Evolutionary conservation across 75 land plant genomes (phyloP).

Genomic region (Adiantum capillusveneris): DNA sequence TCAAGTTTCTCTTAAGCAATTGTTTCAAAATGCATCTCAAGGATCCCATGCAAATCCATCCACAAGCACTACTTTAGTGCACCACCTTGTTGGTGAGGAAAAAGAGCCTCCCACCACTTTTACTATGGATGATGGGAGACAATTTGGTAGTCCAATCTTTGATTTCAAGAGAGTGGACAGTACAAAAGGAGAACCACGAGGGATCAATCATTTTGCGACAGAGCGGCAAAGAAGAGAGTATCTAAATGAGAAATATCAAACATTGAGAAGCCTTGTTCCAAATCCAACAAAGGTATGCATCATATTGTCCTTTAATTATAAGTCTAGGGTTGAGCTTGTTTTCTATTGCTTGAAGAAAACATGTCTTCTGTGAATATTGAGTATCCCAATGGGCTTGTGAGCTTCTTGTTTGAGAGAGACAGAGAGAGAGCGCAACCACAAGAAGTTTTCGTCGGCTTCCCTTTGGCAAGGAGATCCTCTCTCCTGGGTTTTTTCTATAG

Average conservation of each 20-base stretch:
- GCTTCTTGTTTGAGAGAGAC: too few relatives aligned
- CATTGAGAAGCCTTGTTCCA: constrained; percentile 43
- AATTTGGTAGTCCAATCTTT: constrained; percentile 19
- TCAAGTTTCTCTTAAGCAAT: not conserved
- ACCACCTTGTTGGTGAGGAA: not conserved
- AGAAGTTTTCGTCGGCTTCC: too few relatives aligned
- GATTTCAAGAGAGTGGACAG: constrained; percentile 27
- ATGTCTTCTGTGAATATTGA: too few relatives aligned
- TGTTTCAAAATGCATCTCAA: not conserved
- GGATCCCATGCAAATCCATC: not conserved
- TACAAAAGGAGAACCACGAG: constrained; percentile 24
- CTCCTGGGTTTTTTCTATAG: too few relatives aligned
- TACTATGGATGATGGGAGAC: constrained; percentile 8
- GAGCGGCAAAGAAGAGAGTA: constrained; percentile 55
- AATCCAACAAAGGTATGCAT: constrained; percentile 49
- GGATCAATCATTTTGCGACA: constrained; percentile 44
- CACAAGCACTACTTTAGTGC: not conserved
- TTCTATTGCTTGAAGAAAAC: too few relatives aligned
- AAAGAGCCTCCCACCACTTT: not conserved
- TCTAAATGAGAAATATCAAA: constrained; percentile 47
- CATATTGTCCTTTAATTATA: not conserved
- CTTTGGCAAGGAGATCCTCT: too few relatives aligned
- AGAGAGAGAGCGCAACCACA: too few relatives aligned
- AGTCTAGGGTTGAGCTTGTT: not conserved
- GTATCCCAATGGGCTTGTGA: too few relatives aligned